Percentiles rank a stretch among this genome's conserved stretches.
These are phyloP conservation scores for Ogataea nitratoaversa DNA, from an alignment of 805 yeast genomes.

Conservation along the genomic window DNA sequence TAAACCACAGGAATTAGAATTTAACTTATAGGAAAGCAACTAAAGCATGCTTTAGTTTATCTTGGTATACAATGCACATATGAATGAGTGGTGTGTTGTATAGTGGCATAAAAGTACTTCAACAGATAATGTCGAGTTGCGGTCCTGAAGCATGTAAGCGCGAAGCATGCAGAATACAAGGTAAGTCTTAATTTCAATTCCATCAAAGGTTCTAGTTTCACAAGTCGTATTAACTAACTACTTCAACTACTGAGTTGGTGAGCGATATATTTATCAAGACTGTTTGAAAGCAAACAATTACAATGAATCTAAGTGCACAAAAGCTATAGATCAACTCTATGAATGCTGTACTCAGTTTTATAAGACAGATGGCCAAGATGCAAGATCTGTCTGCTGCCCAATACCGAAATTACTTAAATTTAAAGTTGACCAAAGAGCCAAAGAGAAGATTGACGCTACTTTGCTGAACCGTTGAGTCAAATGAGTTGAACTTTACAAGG, in stretches of 20 bases:
- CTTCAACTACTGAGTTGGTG: neutral
- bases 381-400: slow-evolving; percentile 76
- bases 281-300: slow-evolving; percentile 61
- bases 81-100: too few species aligned
- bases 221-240: too few species aligned
- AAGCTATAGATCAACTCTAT: slow-evolving; percentile 65
- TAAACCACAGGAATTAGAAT: too few species aligned
- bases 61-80: too few species aligned
- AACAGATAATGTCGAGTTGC: slow-evolving; percentile 1
- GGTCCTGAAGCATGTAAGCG: slow-evolving; percentile 57
- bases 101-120: too few species aligned
- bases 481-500: too few species aligned
- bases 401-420: slow-evolving; percentile 54
- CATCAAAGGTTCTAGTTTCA: too few species aligned
- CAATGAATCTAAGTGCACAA: slow-evolving; percentile 72
- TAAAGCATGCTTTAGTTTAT: too few species aligned
- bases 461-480: slow-evolving; percentile 28
- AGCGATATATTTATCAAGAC: slow-evolving; percentile 31
- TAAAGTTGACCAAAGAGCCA: slow-evolving; percentile 61
- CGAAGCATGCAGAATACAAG: slow-evolving; percentile 78
- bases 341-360: slow-evolving; percentile 72
- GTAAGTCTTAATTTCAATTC: slow-evolving; percentile 40
- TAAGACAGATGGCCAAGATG: slow-evolving; percentile 50
- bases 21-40: too few species aligned
- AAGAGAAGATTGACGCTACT: slow-evolving; percentile 57